phyloP scores from a whole-genome alignment of 176 grass and related monocot species.

The Saccharum officinarum region DNA sequence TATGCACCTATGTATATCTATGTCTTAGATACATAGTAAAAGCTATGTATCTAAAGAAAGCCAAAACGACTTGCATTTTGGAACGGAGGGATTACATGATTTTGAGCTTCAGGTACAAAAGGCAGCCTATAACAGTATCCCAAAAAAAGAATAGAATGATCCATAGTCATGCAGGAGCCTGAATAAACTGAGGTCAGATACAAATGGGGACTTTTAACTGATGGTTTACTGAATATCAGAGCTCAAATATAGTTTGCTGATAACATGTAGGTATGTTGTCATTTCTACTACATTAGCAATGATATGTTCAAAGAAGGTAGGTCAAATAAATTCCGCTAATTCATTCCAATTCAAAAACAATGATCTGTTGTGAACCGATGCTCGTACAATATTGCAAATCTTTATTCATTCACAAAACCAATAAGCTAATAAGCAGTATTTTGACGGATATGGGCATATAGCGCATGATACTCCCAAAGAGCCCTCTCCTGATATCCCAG shows the following conservation, averaged over 20 bases:
- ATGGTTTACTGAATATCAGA: background rate
- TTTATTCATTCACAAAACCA: background rate
- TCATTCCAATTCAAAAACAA: slow-evolving; percentile 22
- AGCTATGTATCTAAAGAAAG: background rate
- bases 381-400: background rate
- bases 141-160: background rate
- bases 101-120: background rate
- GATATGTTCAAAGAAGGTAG: background rate
- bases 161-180: background rate
- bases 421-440: background rate
- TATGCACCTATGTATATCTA: background rate
- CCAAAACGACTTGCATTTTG: background rate
- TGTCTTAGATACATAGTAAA: background rate
- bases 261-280: background rate
- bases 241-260: background rate
- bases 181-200: background rate
- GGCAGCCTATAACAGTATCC: background rate
- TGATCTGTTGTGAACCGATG: background rate
- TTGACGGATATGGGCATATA: background rate
- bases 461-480: background rate
- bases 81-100: background rate
- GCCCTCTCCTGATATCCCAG: background rate
- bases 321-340: background rate
- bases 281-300: background rate
- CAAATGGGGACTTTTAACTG: background rate